Evolutionary conservation across 2,329 filamentous ascomycete genomes (phyloP).

Genomic region (Colletotrichum musicola): DNA sequence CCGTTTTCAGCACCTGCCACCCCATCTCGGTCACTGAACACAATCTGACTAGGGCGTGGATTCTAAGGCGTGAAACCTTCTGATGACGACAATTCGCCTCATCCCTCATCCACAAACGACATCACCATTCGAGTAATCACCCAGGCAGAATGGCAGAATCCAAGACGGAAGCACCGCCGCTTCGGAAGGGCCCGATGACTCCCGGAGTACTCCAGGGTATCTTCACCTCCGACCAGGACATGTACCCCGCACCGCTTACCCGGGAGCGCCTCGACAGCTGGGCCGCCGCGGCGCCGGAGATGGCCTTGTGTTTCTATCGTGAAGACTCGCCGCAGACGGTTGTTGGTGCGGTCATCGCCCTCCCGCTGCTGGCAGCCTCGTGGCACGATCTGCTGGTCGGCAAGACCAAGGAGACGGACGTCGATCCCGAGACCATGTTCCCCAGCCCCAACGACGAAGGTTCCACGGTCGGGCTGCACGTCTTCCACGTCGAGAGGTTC

Average conservation of each 20-base stretch:
- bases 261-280: constrained; percentile 46
- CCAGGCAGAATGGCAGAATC: no score
- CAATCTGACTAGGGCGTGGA: neutral
- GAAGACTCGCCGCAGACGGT: neutral
- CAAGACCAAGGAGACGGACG: constrained; percentile 45
- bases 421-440: constrained; percentile 45
- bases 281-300: constrained; percentile 44
- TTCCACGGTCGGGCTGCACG: constrained; percentile 48
- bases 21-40: neutral
- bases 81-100: neutral
- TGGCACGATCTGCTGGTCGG: constrained; percentile 48
- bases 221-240: constrained; percentile 48
- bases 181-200: constrained; percentile 34
- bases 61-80: neutral
- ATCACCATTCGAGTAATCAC: neutral
- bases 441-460: constrained; percentile 19
- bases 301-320: constrained; percentile 44
- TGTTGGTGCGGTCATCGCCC: constrained; percentile 48
- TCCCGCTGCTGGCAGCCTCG: constrained; percentile 43
- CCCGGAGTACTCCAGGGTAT: constrained; percentile 40
- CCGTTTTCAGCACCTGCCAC: neutral
- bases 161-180: neutral
- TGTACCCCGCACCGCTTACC: constrained; percentile 51
- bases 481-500: constrained; percentile 52
- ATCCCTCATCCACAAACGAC: neutral